A percentile compares a stretch with the other conserved stretches of the same genome.
Conservation (phyloP, 208 protist species). For the Herpetomonas tarakana region DNA sequence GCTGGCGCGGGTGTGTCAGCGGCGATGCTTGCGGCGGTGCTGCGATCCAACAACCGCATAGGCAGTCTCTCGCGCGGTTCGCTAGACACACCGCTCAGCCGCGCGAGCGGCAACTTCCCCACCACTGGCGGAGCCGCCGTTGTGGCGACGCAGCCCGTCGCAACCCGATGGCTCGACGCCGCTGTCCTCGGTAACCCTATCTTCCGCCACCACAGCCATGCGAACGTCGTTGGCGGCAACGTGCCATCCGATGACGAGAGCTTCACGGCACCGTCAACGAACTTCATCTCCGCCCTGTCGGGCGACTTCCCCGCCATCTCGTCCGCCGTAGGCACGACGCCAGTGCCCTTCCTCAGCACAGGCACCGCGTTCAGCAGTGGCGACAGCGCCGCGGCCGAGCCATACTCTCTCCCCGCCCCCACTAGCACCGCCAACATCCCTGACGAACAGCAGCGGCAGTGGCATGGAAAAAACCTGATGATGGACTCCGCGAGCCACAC, state of each 20-base stretch:
- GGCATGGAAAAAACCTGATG: neutral
- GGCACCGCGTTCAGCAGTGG: too few species aligned
- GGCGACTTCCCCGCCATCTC: neutral
- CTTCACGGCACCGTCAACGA: neutral
- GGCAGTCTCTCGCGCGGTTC: neutral
- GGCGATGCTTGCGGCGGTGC: neutral
- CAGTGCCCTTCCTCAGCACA: neutral
- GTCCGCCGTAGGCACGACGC: neutral
- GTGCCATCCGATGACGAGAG: neutral
- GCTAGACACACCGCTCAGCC: neutral
- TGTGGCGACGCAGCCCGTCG: neutral
- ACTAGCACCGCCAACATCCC: neutral
- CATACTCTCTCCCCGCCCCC: constrained; percentile 5
- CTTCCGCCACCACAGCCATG: too few species aligned
- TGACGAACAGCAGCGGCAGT: neutral
- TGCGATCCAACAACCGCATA: neutral
- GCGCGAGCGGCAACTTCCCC: neutral
- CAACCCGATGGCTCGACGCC: neutral
- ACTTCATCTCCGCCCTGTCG: neutral
- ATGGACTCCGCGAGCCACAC: neutral
- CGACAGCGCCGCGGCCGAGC: neutral
- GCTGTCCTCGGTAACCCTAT: neutral
- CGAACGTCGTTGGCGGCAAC: too few species aligned
- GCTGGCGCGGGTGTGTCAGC: neutral
- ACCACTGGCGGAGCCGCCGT: neutral